Evolutionary conservation across 345 rosid genomes (phyloP).

Genomic region (Salix viminalis): DNA sequence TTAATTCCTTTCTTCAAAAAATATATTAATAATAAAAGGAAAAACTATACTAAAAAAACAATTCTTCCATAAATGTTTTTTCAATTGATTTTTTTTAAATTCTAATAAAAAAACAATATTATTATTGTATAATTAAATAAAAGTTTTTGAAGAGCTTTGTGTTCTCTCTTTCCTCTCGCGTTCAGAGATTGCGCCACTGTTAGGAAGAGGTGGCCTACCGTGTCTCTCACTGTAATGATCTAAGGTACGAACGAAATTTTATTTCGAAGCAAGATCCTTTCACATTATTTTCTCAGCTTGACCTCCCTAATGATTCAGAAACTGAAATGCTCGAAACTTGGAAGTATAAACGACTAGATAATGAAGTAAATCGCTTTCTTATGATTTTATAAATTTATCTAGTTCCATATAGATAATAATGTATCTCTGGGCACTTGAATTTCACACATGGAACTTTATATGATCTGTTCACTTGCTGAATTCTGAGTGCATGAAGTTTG

Average conservation of each 20-base stretch:
- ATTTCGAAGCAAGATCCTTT: not conserved
- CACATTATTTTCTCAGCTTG: not conserved
- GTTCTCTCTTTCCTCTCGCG: too few species aligned
- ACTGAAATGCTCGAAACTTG: not conserved
- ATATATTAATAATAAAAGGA: too few species aligned
- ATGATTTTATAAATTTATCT: not conserved
- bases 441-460: not conserved
- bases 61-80: too few species aligned
- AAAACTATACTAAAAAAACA: too few species aligned
- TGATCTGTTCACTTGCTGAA: not conserved
- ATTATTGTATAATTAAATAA: too few species aligned
- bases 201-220: too few species aligned
- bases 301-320: not conserved
- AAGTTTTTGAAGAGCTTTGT: too few species aligned
- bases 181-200: too few species aligned
- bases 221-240: not conserved
- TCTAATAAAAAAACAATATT: too few species aligned
- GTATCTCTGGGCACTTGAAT: too few species aligned
- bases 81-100: too few species aligned
- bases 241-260: not conserved
- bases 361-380: not conserved
- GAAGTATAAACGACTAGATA: not conserved
- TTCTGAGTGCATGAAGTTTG: not conserved
- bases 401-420: not conserved
- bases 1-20: too few species aligned